Evolutionary conservation across 495 filamentous ascomycete species (phyloP), one percentile per base, ranked within the genome.

Genomic region (Bacidia gigantensis): DNA sequence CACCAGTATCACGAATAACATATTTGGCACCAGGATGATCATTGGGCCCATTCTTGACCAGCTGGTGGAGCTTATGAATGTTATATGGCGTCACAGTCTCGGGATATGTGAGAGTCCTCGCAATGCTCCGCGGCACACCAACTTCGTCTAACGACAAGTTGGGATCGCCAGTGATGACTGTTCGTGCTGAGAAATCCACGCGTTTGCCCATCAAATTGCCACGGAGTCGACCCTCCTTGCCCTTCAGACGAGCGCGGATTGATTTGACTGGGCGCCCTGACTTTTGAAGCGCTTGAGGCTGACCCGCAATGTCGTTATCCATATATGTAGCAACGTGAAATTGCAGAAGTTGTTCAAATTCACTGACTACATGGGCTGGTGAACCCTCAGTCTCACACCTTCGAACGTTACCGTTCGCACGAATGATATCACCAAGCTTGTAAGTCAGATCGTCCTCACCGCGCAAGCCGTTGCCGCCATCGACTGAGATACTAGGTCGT

Each of bases 141-240:
- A 99, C 92, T 72, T 99, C 86, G 59, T 97, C 89, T 21, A 99
- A 74, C 22, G 87, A 93, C 56, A 97, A 72, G 60, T 96, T 96
- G 17, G 92, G 93, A 64, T 99, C 92, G 65, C 92, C 92, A 50
- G 92, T 98, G 63, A 97, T 98, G 67, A 99, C 92, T 24, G 92
- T 99, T 81, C 92, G 93, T 17, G 92, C 93, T 1, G 92, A 99
- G 66, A 99, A 99, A 62, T 99, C 92, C 26, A 99, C 92, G 76
- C 92, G 92, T 69, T 99, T 99, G 39, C 92, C 92, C 92, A 98
- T 98, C 71, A 97, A 75, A 63, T 97, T 99, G 60, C 93, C 92
- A 66, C 92, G 86, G 14, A 99, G 74, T 69, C 92, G 87, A 61
- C 92, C 92, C 66, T 99, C 92, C 63, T 99, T 99, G 51, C 93